Percentiles rank a stretch among this genome's conserved stretches.
These are phyloP conservation scores for Paramecium caudatum DNA, from an alignment of 73 alveolate genomes.

Conservation along the genomic window DNA sequence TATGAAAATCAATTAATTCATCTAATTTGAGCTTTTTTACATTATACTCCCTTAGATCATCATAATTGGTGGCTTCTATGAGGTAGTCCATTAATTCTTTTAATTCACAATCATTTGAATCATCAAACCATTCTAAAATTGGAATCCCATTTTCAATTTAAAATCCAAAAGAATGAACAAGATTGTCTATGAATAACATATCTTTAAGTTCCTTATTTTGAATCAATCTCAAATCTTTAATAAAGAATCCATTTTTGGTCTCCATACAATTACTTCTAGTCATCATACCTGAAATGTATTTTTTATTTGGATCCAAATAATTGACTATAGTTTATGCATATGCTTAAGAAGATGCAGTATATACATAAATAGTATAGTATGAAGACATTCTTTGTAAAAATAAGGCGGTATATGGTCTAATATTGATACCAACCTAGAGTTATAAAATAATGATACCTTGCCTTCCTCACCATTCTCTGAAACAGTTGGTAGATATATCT, in stretches of 20 bases:
- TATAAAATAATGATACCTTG: background rate
- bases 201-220: constrained; percentile 86
- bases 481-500: constrained; percentile 38
- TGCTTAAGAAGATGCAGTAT: constrained; percentile 95
- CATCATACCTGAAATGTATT: constrained; percentile 86
- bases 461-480: constrained; percentile 69
- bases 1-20: constrained; percentile 63
- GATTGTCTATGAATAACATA: constrained; percentile 92
- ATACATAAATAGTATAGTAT: constrained; percentile 87
- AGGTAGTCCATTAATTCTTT: constrained; percentile 82
- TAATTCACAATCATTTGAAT: constrained; percentile 85
- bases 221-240: constrained; percentile 94
- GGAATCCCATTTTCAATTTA: constrained; percentile 92
- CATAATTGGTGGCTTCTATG: constrained; percentile 36
- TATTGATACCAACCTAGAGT: constrained; percentile 87
- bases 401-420: constrained; percentile 90
- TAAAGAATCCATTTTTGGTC: constrained; percentile 91
- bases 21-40: constrained; percentile 61
- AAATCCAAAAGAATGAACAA: constrained; percentile 92
- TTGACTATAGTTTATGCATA: constrained; percentile 95
- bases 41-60: constrained; percentile 71
- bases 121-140: constrained; percentile 85
- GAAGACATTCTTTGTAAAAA: constrained; percentile 83
- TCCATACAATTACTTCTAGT: constrained; percentile 93
- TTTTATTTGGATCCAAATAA: constrained; percentile 92